Conservation (phyloP, 2,329 filamentous ascomycete species). For the Orbilia oligospora region DNA sequence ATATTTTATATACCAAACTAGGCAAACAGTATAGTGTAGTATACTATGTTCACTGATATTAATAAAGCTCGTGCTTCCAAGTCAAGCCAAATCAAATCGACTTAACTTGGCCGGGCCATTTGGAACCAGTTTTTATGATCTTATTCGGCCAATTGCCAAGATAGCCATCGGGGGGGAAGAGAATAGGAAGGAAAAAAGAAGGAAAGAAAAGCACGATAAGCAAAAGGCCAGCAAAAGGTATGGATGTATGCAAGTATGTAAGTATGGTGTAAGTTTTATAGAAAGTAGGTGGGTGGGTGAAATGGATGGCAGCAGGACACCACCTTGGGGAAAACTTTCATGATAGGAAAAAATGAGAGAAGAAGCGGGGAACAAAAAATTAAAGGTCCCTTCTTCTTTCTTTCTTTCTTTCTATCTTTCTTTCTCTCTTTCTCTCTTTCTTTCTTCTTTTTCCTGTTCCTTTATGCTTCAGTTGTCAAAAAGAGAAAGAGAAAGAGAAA, state of each 20-base stretch:
- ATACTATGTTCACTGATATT: not conserved
- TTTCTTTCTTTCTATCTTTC: not conserved
- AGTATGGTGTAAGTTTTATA: conserved; percentile 1
- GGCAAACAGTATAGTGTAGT: too few species aligned
- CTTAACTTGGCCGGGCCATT: not conserved
- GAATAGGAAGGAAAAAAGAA: not conserved
- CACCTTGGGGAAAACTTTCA: not conserved
- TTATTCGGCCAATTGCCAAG: conserved; percentile 10
- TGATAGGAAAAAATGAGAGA: too few species aligned
- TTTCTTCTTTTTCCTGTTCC: not conserved
- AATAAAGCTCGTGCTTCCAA: not conserved
- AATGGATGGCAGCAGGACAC: conserved; percentile 12
- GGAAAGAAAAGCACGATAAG: conserved; percentile 4
- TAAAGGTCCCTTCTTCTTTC: not conserved
- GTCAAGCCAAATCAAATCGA: too few species aligned
- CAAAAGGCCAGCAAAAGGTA: not conserved
- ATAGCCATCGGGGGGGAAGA: not conserved
- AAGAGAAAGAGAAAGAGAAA: not conserved
- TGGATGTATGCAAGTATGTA: not conserved
- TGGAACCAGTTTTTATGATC: not conserved
- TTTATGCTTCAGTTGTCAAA: not conserved
- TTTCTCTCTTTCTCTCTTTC: not conserved
- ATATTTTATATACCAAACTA: not conserved
- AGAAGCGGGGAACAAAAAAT: conserved; percentile 13
- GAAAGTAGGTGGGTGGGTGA: not conserved